These are phyloP conservation scores for Leptodontidium sp. DNA, from an alignment of 2,329 filamentous ascomycete species.

Conservation along the genomic window DNA sequence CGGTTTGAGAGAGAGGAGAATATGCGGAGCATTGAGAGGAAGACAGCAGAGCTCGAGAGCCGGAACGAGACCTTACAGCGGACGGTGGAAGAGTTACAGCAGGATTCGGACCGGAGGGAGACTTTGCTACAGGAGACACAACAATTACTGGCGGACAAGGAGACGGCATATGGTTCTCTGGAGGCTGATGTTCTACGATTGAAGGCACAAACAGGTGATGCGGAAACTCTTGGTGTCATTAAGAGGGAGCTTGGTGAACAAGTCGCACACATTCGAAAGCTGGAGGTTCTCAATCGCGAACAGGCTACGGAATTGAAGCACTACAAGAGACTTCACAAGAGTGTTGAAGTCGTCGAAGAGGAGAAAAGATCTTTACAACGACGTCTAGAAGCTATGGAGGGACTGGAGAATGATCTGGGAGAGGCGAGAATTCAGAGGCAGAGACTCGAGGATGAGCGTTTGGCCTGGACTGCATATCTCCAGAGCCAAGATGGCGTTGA, in stretches of 20 bases:
- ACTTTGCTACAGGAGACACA: conserved; percentile 45
- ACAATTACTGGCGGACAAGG: conserved; percentile 65
- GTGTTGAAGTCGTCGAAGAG: conserved; percentile 93
- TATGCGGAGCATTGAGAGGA: conserved; percentile 67
- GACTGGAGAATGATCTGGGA: conserved; percentile 76
- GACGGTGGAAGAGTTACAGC: conserved; percentile 58
- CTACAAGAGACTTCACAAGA: conserved; percentile 81
- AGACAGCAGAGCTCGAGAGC: conserved; percentile 67
- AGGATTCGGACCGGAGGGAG: conserved; percentile 52
- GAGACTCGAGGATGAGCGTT: conserved; percentile 85
- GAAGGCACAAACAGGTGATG: conserved; percentile 87
- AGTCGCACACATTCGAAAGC: conserved; percentile 84
- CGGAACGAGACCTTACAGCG: conserved; percentile 65
- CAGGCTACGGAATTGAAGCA: conserved; percentile 82
- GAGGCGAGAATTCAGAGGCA: conserved; percentile 86
- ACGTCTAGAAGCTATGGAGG: conserved; percentile 77
- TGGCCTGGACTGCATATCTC: conserved; percentile 87
- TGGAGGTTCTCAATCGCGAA: conserved; percentile 83
- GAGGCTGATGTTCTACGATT: conserved; percentile 85
- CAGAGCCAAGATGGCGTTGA: conserved; percentile 70
- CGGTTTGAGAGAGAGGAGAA: conserved; percentile 71
- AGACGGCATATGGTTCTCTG: conserved; percentile 74
- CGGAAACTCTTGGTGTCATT: conserved; percentile 84
- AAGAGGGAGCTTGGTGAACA: conserved; percentile 90
- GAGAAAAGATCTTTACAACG: conserved; percentile 87